Base-by-base conservation (phyloP, 2,329 filamentous ascomycete genomes). In the Talaromyces sp. region DNA sequence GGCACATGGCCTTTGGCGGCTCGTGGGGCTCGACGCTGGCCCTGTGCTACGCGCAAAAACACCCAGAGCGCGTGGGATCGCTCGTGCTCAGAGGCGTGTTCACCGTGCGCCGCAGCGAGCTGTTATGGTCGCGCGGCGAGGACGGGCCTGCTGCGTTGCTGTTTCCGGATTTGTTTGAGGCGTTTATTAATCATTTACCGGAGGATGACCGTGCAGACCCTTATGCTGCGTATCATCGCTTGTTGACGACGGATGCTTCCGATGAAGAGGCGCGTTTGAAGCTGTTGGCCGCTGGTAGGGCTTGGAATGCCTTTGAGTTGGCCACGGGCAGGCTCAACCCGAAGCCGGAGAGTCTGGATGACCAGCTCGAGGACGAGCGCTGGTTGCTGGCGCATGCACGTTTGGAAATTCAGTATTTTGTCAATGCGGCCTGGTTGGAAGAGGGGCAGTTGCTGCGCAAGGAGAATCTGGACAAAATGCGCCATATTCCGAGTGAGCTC, bases 1-100 rank as follows among this genome's bases (percentile, higher is more conserved):
- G 79, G 80, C 71, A 76, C 49, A 71, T 57, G 55, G 76, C 81
- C 4, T 82, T 81, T 64, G 80, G 80, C 47, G 78, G 79, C 2
- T 81, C 78, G 1, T 81, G 80, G 79, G 80, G 80, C 44, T 78
- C 76, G 7, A 78, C 78, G 0, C 71, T 81, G 15, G 69, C 77
- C 0, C 69, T 81, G 0, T 72, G 75, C 27, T 81, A 82, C 65
- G 69, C 79, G 1, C 73, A 82, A 65, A 71, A 72, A 1, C 73
- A 81, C 42, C 76, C 80, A 1, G 68, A 73, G 0, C 66, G 67
- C 15, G 74, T 78, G 8, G 65, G 74, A 3, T 73, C 73, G 13
- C 65, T 81, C 6, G 72, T 80, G 17, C 67, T 81, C 6, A 71
- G 78, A 17, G 79, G 79, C 6, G 73, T 81, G 36, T 81, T 80